Evolutionary conservation across 2,329 filamentous ascomycete species (phyloP), one percentile per base, ranked within the genome.

Genomic region (Harringtonia aguacate): DNA sequence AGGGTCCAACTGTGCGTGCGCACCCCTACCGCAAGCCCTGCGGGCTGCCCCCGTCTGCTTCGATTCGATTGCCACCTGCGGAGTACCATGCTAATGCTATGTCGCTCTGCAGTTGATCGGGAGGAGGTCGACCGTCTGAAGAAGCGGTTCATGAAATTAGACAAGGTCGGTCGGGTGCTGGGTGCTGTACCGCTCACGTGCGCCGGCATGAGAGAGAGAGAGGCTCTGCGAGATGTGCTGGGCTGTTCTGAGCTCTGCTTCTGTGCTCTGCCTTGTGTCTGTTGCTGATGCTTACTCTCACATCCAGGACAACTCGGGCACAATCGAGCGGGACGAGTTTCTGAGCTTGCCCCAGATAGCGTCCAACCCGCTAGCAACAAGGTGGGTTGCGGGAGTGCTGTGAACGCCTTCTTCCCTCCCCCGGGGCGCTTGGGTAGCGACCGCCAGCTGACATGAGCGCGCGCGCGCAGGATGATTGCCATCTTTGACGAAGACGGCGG

Each of bases 401-500:
- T n/a, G 22, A 18, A 21, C 18, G n/a, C 12, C 24, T 27, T n/a
- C n/a, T n/a, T n/a, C n/a, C n/a, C n/a, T n/a, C n/a, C n/a, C n/a
- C n/a, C n/a, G n/a, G n/a, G n/a, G n/a, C n/a, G n/a, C n/a, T n/a
- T n/a, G n/a, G n/a, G n/a, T n/a, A n/a, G n/a, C n/a, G n/a, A n/a
- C n/a, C n/a, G n/a, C n/a, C n/a, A n/a, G n/a, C n/a, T n/a, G n/a
- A n/a, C n/a, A n/a, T n/a, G n/a, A n/a, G n/a, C n/a, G n/a, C n/a
- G n/a, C n/a, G n/a, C n/a, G n/a, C n/a, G 49, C 60, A 89, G 86
- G 65, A 95, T 98, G 88, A 98, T 98, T 59, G 90, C 92, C 46
- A 98, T 97, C 57, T 97, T 98, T 61, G 92, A 98, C 64, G 92
- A 97, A 66, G 92, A 98, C 63, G 92, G 92, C 50, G 90, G 92